Conservation (phyloP, 176 grass and related monocot species). For the Thalia dealbata region DNA sequence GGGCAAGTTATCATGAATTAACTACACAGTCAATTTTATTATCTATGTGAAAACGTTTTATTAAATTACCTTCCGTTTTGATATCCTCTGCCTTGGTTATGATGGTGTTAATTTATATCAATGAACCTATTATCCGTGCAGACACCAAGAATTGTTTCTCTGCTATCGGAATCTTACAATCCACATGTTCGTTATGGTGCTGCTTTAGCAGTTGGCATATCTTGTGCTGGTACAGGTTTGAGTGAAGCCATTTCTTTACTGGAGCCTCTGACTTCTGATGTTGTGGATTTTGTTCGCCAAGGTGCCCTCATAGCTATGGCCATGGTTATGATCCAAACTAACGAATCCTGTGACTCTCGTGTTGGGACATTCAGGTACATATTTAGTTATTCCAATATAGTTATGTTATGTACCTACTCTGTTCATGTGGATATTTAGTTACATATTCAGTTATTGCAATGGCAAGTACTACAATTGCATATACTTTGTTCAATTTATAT, state of each 20-base stretch:
- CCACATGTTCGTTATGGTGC: conserved; percentile 98
- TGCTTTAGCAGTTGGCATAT: conserved; percentile 96
- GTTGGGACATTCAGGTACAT: conserved; percentile 72
- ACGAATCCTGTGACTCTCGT: conserved; percentile 84
- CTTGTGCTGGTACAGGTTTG: conserved; percentile 83
- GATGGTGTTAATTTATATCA: not conserved
- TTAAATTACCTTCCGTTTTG: not conserved
- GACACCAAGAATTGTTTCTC: conserved; percentile 97
- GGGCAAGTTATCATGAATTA: too few species aligned
- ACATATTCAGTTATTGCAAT: not conserved
- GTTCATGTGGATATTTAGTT: conserved; percentile 46
- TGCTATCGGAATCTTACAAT: conserved; percentile 98
- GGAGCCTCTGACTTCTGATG: conserved; percentile 97
- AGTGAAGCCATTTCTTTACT: conserved; percentile 98
- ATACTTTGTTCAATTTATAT: not conserved
- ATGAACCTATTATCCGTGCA: conserved; percentile 26
- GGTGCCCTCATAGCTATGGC: conserved; percentile 98
- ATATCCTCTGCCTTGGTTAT: not conserved
- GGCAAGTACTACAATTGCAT: not conserved
- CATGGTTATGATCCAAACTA: conserved; percentile 99
- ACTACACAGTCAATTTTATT: not conserved
- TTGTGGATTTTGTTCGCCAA: conserved; percentile 95
- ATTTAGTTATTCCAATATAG: not conserved
- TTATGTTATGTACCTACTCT: too few species aligned
- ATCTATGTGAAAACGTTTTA: not conserved